Base-by-base conservation (phyloP, 352 stramenopile species). In the Globisporangium takayamanum region DNA sequence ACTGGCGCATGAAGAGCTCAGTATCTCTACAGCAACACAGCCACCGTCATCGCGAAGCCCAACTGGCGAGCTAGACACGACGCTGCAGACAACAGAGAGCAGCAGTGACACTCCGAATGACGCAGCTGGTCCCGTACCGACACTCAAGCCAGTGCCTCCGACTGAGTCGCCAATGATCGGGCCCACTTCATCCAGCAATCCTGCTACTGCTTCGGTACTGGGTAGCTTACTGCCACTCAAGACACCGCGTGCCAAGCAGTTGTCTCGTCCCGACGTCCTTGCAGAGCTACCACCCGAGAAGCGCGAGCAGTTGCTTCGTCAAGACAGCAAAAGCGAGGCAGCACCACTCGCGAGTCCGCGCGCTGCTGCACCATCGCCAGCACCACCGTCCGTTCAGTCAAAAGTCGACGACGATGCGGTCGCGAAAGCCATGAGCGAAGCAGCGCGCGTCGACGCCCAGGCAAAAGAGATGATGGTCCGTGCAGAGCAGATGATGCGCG, bases 391-490 rank as follows among this genome's bases (percentile, higher is more conserved):
- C 11, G 18, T 14, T 33, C 33, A 39, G 20, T 58, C 54, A 14
- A 4, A 20, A 11, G 44, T 44, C 28, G 49, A 59, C 33, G 15
- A 59, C 16, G 58, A 44, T 56, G 42, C 68, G 5, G 81, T 86
- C 28, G 66, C 72, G 8, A 63, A 72, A 49, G 73, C 74, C 7
- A 65, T 88, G 15, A 55, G 63, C 6, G 74, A 90, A 20, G 79
- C 78, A 0, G 66, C 76, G 2, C 58, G 68, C 33, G 74, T 90
- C 4, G 84, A 88, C 30, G 72, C 75, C 4, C 71, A 92, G 48
- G 84, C 76, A 3, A 87, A 86, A 62, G 73, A 68, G 25, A 92
- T 92, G 79, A 91, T 94, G 80, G 66, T 66, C 18, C 81, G 75
- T 52, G 84, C 78, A 0, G 67, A 92, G 63, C 50, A 65, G 20